Percentiles rank a stretch among this genome's conserved stretches.
Conservation (phyloP, 139 green algal genomes). For the Ulvella scutata region DNA sequence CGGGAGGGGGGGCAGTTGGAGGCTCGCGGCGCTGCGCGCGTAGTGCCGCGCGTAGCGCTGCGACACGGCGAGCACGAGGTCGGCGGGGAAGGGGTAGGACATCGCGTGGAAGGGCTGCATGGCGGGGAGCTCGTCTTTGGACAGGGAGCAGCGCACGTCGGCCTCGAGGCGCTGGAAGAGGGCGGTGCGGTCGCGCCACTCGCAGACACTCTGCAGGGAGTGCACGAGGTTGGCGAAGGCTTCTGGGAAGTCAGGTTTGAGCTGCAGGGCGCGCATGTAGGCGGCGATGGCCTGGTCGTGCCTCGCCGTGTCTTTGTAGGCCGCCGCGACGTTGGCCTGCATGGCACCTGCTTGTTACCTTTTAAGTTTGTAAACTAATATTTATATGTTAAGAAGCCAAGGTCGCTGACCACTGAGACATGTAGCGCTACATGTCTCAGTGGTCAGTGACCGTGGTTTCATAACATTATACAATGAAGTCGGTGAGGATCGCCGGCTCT, state of each 20-base stretch:
- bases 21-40: conserved; percentile 16
- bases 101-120: conserved; percentile 91
- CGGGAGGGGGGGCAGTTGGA: conserved; percentile 25
- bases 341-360: no score
- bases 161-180: conserved; percentile 42
- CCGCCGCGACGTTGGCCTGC: conserved; percentile 60
- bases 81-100: conserved; percentile 62
- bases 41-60: conserved; percentile 45
- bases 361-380: no score
- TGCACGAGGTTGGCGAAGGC: conserved; percentile 75
- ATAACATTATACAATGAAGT: no score
- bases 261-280: conserved; percentile 51
- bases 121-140: conserved; percentile 32
- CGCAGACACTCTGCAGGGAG: conserved; percentile 70
- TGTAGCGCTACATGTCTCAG: no score
- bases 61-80: conserved; percentile 45
- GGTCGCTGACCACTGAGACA: no score
- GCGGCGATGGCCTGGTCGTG: conserved; percentile 52
- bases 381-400: no score
- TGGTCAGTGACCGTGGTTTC: no score
- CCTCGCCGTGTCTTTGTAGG: conserved; percentile 55
- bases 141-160: conserved; percentile 43
- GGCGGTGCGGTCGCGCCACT: conserved; percentile 52
- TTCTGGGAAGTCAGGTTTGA: conserved; percentile 58
- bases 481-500: no score